phyloP scores from a whole-genome alignment of 805 yeast species.

The Danielozyma ontarioensis region DNA sequence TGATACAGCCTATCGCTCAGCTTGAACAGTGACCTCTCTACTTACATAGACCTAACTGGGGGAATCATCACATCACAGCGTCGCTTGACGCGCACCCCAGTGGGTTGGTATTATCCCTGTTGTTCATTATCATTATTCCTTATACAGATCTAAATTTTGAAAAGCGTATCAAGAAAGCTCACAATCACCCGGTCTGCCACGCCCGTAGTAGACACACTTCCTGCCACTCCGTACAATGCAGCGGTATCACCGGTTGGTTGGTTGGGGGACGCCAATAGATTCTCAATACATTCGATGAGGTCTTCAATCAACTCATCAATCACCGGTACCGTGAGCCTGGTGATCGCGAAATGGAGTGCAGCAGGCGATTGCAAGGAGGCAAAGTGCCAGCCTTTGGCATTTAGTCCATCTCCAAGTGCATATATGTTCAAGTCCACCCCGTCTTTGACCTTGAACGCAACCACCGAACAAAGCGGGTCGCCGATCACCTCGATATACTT shows the following conservation, averaged over 20 bases:
- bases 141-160: conserved; percentile 37
- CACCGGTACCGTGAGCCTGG: conserved; percentile 59
- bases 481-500: conserved; percentile 71
- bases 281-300: conserved; percentile 41
- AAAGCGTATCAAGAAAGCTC: conserved; percentile 77
- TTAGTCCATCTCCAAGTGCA: conserved; percentile 67
- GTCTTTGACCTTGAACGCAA: conserved; percentile 59
- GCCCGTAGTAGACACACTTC: conserved; percentile 77
- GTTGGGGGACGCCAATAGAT: conserved; percentile 31
- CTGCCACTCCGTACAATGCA: conserved; percentile 93
- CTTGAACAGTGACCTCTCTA: too few species aligned
- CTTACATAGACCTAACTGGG: too few species aligned
- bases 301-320: conserved; percentile 56
- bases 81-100: too few species aligned
- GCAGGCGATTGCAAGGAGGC: conserved; percentile 84
- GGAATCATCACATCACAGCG: too few species aligned
- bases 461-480: conserved; percentile 78
- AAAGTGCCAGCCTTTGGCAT: conserved; percentile 81
- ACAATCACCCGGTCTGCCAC: conserved; percentile 76
- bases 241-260: conserved; percentile 57
- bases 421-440: conserved; percentile 55
- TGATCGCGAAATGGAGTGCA: conserved; percentile 87
- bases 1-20: too few species aligned
- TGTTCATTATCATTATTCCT: not conserved
- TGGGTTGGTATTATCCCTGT: not conserved